Base-by-base conservation (phyloP, 371 early-diverging fungal genomes). In the Chytridium lagenaria region DNA sequence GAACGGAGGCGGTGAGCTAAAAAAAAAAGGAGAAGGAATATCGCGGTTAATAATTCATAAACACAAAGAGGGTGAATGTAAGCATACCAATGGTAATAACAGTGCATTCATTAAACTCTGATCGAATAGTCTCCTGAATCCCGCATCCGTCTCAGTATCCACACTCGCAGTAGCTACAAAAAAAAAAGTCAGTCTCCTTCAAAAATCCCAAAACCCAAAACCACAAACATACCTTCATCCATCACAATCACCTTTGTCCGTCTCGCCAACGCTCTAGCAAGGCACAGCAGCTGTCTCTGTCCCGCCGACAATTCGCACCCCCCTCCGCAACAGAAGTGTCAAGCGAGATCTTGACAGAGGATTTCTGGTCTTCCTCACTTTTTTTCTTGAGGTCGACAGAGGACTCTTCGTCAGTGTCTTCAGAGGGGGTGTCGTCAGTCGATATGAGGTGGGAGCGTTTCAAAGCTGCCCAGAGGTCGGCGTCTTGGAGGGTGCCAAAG, bases 121-220 rank as follows among this genome's bases (percentile, higher is more conserved):
- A 76, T 22, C 90, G 83, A 68, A 95, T 89, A 0, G 90, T 87
- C 44, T 81, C 75, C 75, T 92, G 92, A 67, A 94, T 89, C 36
- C 80, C 77, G 78, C 78, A 69, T 92, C 92, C 0, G 92, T 89
- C 30, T 83, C 82, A 34, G 87, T 80, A 73, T 95, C 97, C 0
- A 97, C 75, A 40, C 69, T 75, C n/a, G 88, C 83, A 0, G 86
- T 87, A 39, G 89, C 84, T 86, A 82, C 49, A 83, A 81, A 39
- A 89, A 15, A 49, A n/a, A n/a, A n/a, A n/a, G n/a, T n/a, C n/a
- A n/a, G n/a, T n/a, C n/a, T n/a, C n/a, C n/a, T n/a, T n/a, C n/a
- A n/a, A n/a, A n/a, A n/a, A n/a, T n/a, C n/a, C n/a, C n/a, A n/a
- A n/a, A n/a, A n/a, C n/a, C n/a, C n/a, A n/a, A n/a, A n/a, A n/a